phyloP scores from a whole-genome alignment of 345 rosid genomes.

The Gossypium anomalum region DNA sequence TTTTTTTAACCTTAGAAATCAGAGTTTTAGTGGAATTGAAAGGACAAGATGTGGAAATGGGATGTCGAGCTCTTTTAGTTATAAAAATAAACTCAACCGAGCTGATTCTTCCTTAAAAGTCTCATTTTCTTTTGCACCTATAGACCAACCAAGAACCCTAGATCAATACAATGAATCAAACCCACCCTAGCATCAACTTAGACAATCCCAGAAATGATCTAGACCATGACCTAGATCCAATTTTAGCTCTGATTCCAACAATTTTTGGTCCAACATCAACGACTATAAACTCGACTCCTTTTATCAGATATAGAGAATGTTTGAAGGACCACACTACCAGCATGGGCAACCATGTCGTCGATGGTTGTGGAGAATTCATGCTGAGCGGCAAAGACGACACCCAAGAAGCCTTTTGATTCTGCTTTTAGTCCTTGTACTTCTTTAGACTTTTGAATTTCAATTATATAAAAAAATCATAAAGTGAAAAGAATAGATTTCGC shows the following conservation, averaged over 20 bases:
- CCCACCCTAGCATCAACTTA: slow-evolving; percentile 7
- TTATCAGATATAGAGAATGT: background rate
- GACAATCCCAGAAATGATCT: slow-evolving; percentile 24
- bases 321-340: background rate
- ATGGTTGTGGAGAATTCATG: background rate
- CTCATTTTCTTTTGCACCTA: background rate
- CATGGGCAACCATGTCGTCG: background rate
- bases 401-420: background rate
- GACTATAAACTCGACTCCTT: background rate
- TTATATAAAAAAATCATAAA: no score
- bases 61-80: slow-evolving; percentile 30
- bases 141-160: background rate
- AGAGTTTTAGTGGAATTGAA: slow-evolving; percentile 36
- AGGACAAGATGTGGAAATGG: slow-evolving; percentile 30
- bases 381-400: background rate
- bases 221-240: slow-evolving; percentile 28
- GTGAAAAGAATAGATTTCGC: no score
- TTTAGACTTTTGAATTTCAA: no score
- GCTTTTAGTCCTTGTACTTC: no score
- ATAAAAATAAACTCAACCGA: slow-evolving; percentile 19
- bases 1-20: slow-evolving; percentile 8
- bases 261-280: background rate
- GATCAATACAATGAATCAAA: slow-evolving; percentile 17
- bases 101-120: slow-evolving; percentile 29
- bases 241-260: background rate